These are phyloP conservation scores for Plectranthus barbatus DNA, from an alignment of 257 asterid species.

Conservation along the genomic window DNA sequence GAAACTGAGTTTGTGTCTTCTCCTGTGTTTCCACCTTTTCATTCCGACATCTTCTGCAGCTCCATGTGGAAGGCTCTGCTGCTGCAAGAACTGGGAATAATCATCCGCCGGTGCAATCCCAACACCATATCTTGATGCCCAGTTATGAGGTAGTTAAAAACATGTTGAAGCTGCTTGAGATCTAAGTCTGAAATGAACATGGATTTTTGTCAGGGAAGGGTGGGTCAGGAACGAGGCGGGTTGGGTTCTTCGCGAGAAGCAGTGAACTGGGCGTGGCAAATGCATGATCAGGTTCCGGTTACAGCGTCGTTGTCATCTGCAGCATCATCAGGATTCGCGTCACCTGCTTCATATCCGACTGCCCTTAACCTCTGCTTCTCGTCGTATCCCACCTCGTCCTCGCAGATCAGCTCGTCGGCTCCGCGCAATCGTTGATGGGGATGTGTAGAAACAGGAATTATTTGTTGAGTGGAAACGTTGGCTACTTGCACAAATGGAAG, in stretches of 20 bases:
- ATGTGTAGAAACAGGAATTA: not conserved
- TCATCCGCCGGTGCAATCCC: not conserved
- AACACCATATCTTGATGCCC: not conserved
- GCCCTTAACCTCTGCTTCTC: conserved; percentile 30
- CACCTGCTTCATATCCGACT: conserved; percentile 27
- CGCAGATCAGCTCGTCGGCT: conserved; percentile 12
- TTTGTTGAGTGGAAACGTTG: conserved; percentile 4
- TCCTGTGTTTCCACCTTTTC: not conserved
- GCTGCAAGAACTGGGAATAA: conserved; percentile 14
- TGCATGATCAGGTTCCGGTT: conserved; percentile 32
- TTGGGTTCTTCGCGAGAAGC: conserved; percentile 29
- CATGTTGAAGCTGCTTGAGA: too few relatives aligned
- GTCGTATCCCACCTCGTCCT: conserved; percentile 28
- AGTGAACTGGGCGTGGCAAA: conserved; percentile 40
- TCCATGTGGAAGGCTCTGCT: conserved; percentile 11
- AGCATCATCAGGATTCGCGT: conserved; percentile 97
- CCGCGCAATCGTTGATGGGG: conserved; percentile 25
- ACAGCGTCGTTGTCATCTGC: conserved; percentile 37
- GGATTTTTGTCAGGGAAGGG: conserved; percentile 29
- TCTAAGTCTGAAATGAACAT: too few relatives aligned
- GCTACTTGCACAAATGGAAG: not conserved
- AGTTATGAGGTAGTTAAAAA: too few relatives aligned
- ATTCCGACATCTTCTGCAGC: conserved; percentile 4
- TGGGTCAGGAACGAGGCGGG: conserved; percentile 20
- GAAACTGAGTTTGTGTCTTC: not conserved